Evolutionary conservation across 148 eudicot genomes (phyloP), one percentile per base, ranked within the genome.

Genomic region (Nepenthes gracilis): DNA sequence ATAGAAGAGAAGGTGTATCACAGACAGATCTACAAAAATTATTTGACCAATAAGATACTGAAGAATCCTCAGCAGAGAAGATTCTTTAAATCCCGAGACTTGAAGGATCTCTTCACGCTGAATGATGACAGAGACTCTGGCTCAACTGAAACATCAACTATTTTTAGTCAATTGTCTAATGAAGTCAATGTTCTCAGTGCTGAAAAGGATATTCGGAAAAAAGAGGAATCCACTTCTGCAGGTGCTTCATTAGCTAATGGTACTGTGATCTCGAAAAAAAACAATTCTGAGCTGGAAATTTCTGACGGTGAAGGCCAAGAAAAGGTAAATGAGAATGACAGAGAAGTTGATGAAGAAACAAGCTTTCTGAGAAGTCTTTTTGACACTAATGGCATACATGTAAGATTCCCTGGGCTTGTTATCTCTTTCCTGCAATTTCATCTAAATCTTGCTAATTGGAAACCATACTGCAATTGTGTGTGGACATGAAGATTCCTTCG

Each of bases 1-100:
- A 88, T 93, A 67, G 98, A 93, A 74, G 98, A 93, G 80, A 93
- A 93, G 77, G 98, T 93, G 57, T 93, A 93, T 74, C 98, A 93
- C 63, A 80, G 98, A 38, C 98, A 93, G 68, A 93, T 93, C 68
- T 93, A 93, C 71, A 93, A 93, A 67, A 95, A 88, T 64, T 93
- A 88, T 57, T 76, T 93, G 62, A 93, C 98, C 64, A 93, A 88
- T 62, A 93, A 88, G 71, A 93, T 93, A 72, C 70, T 93, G 70
- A 86, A 88, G 75, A 93, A 93, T 74, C 98, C 98, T 35, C 98
- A 86, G 74, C 98, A 93, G 72, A 77, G 83, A 73, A 80, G 98
- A 76, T 86, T 93, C 74, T 93, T 93, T 69, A 93, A 83, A 80
- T 77, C 96, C 49, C 85, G 96, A 43, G 98, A 93, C 69, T 74